Base-by-base conservation (phyloP, 768 basidiomycete genomes). In the Jaapia argillacea region DNA sequence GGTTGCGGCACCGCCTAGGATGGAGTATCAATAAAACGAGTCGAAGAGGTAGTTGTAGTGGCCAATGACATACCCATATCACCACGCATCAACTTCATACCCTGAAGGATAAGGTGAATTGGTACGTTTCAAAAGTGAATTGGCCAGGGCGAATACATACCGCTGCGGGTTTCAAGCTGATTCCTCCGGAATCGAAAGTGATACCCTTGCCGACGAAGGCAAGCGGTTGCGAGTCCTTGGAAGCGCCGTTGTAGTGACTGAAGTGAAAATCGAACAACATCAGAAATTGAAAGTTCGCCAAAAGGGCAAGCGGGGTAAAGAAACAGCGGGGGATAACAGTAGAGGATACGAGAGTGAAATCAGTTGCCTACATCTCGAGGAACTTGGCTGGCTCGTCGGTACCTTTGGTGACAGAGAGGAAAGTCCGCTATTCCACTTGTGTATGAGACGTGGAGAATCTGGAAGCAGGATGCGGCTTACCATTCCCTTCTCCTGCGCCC, bases 151-250 rank as follows among this genome's bases (percentile, higher is more conserved):
- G 35, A 4, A 5, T 5, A 68, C 75, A 53, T 48, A 80, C 85
- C 25, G 71, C 70, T 25, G 70, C 56, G n/a, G 85, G 77, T 62
- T 92, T 92, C 60, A 93, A 63, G 46, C 81, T 84, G 60, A 90
- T 90, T 51, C 87, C 87, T 69, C 88, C 88, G 2, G 79, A 78
- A 60, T 93, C 88, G 50, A 92, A 93, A 13, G 88, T 90, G 56
- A 92, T 81, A 47, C 89, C 89, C 58, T 92, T 91, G 25, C 89
- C 89, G 26, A 92, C 85, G 47, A 88, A 70, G 2, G 77, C 81
- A 12, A 87, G 66, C 3, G 86, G 87, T 42, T 68, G 68, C 40
- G 71, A 62, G 48, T 70, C 65, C 44, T 69, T 61, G 2, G 72
- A 56, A 1, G 75, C 81, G n/a, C 87, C 87, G 24, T 81, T 80